Evolutionary conservation across 257 asterid species (phyloP).

Genomic region (Echium plantagineum): DNA sequence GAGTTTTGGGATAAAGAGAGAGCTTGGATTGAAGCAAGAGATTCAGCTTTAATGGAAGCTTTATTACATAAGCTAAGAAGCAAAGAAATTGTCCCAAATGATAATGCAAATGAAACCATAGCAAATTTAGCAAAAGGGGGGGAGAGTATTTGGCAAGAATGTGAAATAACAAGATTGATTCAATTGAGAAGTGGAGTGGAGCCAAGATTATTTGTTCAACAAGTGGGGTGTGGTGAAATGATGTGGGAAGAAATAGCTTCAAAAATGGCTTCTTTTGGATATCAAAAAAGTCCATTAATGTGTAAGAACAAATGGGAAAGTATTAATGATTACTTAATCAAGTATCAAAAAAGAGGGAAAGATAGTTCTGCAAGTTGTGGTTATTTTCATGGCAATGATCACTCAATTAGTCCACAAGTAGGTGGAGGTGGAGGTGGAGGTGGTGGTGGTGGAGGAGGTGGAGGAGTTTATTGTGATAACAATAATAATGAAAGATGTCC

Average conservation of each 20-base stretch:
- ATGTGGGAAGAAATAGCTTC: constrained; percentile 52
- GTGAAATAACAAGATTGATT: constrained; percentile 40
- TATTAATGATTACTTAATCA: constrained; percentile 35
- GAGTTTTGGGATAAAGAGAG: constrained; percentile 76
- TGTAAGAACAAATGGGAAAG: constrained; percentile 66
- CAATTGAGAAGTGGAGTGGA: constrained; percentile 50
- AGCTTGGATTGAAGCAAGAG: constrained; percentile 84
- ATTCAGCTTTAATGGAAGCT: constrained; percentile 54
- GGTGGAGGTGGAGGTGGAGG: no score
- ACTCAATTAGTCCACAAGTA: constrained; percentile 22
- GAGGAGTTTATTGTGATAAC: no score
- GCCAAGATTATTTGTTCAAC: constrained; percentile 22
- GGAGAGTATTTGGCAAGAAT: constrained; percentile 36
- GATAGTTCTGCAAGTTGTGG: constrained; percentile 36
- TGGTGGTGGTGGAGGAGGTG: no score
- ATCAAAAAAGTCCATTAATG: constrained; percentile 40
- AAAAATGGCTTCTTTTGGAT: constrained; percentile 57
- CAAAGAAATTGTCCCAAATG: constrained; percentile 18
- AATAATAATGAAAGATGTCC: constrained; percentile 16
- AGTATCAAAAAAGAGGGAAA: constrained; percentile 52
- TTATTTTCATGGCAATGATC: constrained; percentile 14
- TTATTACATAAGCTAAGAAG: constrained; percentile 38
- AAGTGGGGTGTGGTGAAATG: constrained; percentile 19
- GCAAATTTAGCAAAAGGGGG: constrained; percentile 12
- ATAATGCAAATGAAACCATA: constrained; percentile 29